Conservation (phyloP, 805 yeast species). For the Saccharomycopsis javanensis region DNA sequence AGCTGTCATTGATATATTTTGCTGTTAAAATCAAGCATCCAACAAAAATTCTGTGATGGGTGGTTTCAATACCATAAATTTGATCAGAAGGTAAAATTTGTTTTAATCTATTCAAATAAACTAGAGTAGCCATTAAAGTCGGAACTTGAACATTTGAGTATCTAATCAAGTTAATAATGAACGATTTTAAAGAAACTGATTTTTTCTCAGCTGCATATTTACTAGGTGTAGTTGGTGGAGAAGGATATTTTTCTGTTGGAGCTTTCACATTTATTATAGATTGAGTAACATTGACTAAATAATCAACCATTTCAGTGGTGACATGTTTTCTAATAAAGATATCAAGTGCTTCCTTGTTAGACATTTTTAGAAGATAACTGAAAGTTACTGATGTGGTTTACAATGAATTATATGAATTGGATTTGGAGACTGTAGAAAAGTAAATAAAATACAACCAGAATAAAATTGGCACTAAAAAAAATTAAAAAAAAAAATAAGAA, state of each 20-base stretch:
- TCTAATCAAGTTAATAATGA: slow-evolving; percentile 60
- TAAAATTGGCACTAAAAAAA: neutral
- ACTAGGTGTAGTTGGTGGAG: slow-evolving; percentile 29
- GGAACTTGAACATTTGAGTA: slow-evolving; percentile 76
- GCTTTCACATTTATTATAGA: slow-evolving; percentile 19
- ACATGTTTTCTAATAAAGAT: slow-evolving; percentile 19
- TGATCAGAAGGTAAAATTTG: slow-evolving; percentile 58
- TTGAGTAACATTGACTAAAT: slow-evolving; percentile 13
- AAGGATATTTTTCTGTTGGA: slow-evolving; percentile 22
- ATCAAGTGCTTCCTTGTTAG: slow-evolving; percentile 19
- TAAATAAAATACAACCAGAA: neutral
- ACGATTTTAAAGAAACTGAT: slow-evolving; percentile 61
- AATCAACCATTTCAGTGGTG: slow-evolving; percentile 20
- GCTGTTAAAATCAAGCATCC: slow-evolving; percentile 67
- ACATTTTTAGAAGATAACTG: slow-evolving; percentile 11
- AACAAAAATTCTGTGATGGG: slow-evolving; percentile 67
- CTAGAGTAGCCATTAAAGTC: slow-evolving; percentile 62
- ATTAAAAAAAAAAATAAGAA: neutral
- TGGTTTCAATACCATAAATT: slow-evolving; percentile 63
- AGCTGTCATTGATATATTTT: slow-evolving; percentile 67
- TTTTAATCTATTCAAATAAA: slow-evolving; percentile 55
- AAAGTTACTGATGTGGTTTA: neutral
- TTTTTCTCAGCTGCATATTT: slow-evolving; percentile 13
- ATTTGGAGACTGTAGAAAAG: neutral
- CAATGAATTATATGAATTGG: neutral